Evolutionary conservation across 2,329 filamentous ascomycete genomes (phyloP), one percentile per base, ranked within the genome.

Genomic region (Malbranchea zuffiana): DNA sequence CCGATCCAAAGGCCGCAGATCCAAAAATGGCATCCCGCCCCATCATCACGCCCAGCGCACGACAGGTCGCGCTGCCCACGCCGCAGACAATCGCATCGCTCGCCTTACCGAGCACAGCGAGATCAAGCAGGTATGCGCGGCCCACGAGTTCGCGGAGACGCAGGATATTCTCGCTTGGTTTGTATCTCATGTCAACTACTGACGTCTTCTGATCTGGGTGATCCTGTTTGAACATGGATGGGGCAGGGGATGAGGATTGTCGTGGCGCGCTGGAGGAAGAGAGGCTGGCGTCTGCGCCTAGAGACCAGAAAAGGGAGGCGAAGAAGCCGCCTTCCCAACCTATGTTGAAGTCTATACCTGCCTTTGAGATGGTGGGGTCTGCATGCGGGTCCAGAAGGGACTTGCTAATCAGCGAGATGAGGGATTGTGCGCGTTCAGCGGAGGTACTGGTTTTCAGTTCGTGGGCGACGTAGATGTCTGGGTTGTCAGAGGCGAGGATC

Each of bases 261-360:
- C n/a, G n/a, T n/a, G n/a, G n/a, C n/a, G n/a, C n/a, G n/a, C n/a
- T 46, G 3, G 50, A 50, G 6, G 50, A 44, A 6, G 37, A 47
- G n/a, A 49, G 46, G n/a, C 54, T 50, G 11, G 54, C 58, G 15
- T 47, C 55, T 3, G 52, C 52, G 3, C 82, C 85, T 1, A 92
- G 66, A 34, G 77, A 80, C 75, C 81, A 87, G 59, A 92, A 92
- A 60, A 90, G 78, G 49, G 75, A 72, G 10, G 73, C 71, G 59
- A 81, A 92, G 65, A 92, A 93, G 1, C 85, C 85, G 12, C 85
- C 84, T 55, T 92, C 84, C 84, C 84, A 92, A 19, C 84, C 85
- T 26, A 83, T 77, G 1, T 78, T 73, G 52, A 86, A 79, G 41
- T 86, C 82, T 23, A 82, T 71, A 24, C 27, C 18, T 13, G 16